These are phyloP conservation scores for Penicillium canescens DNA, from an alignment of 495 filamentous ascomycete genomes.

Conservation along the genomic window DNA sequence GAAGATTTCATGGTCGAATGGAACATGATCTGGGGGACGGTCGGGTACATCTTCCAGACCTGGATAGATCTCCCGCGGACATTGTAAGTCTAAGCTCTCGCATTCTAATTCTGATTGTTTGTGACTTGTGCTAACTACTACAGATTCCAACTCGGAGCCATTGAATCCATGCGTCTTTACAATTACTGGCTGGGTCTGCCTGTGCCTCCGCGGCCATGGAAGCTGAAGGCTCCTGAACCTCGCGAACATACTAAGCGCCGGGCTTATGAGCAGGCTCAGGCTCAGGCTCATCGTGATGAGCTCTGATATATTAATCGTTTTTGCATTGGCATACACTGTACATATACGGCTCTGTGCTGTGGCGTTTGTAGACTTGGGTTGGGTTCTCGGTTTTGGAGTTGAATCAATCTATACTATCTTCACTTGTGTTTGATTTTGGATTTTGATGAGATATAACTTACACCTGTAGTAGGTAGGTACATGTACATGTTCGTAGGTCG, in stretches of 20 bases:
- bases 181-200: slow-evolving; percentile 79
- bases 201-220: slow-evolving; percentile 67
- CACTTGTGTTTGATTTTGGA: not conserved
- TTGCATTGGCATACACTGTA: slow-evolving; percentile 15
- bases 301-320: slow-evolving; percentile 35
- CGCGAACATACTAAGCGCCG: not conserved
- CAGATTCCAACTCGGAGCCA: slow-evolving; percentile 60
- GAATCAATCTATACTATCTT: not conserved
- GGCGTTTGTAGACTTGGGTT: slow-evolving; percentile 11
- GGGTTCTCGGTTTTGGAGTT: not conserved
- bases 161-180: slow-evolving; percentile 66
- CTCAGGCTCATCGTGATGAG: slow-evolving; percentile 51
- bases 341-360: slow-evolving; percentile 6
- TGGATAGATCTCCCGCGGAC: slow-evolving; percentile 70
- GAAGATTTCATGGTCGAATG: slow-evolving; percentile 68
- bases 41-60: slow-evolving; percentile 62
- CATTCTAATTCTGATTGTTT: not conserved
- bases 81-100: slow-evolving; percentile 58
- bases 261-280: not conserved
- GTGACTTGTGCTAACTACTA: not conserved
- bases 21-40: slow-evolving; percentile 57
- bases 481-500: too few species aligned
- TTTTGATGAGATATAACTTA: too few species aligned
- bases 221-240: slow-evolving; percentile 47
- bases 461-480: too few species aligned